phyloP scores from a whole-genome alignment of 2,329 filamentous ascomycete species.

The Fusarium lyarnte region DNA sequence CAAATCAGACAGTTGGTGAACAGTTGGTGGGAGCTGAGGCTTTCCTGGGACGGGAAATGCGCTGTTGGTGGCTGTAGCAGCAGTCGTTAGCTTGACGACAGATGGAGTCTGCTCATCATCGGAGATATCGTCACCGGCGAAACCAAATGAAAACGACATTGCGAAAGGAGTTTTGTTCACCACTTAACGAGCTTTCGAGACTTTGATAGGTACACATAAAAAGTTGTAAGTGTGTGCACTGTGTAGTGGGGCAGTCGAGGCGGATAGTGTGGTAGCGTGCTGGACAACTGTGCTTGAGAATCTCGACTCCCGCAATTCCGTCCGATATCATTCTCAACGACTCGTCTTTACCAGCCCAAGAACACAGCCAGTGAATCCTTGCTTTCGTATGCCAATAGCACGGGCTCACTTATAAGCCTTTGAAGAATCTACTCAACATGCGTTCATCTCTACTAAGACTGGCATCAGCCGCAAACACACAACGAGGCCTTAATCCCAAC shows the following conservation, averaged over 20 bases:
- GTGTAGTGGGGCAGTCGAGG: conserved; percentile 38
- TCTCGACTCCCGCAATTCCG: conserved; percentile 18
- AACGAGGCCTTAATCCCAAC: conserved; percentile 49
- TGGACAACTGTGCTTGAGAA: conserved; percentile 38
- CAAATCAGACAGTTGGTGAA: conserved; percentile 61
- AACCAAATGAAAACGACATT: conserved; percentile 69
- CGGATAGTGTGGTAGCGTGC: background rate
- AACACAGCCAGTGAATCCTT: background rate
- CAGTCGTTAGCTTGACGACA: conserved; percentile 30
- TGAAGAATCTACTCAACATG: conserved; percentile 33
- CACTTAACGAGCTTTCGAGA: background rate
- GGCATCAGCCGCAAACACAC: conserved; percentile 51
- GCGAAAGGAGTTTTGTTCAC: conserved; percentile 2
- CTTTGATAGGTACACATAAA: conserved; percentile 13
- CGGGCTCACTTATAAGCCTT: background rate
- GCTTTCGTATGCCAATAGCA: background rate
- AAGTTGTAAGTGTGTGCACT: conserved; percentile 41
- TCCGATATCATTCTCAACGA: conserved; percentile 10
- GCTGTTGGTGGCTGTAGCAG: conserved; percentile 38
- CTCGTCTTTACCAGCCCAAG: background rate
- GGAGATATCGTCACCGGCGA: conserved; percentile 71
- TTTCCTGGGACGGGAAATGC: conserved; percentile 72
- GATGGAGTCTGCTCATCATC: conserved; percentile 49
- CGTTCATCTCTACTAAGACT: conserved; percentile 42
- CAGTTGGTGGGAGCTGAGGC: conserved; percentile 64